These are phyloP conservation scores for Phytopythium chamaehyphon DNA, from an alignment of 352 stramenopile species.

Conservation along the genomic window DNA sequence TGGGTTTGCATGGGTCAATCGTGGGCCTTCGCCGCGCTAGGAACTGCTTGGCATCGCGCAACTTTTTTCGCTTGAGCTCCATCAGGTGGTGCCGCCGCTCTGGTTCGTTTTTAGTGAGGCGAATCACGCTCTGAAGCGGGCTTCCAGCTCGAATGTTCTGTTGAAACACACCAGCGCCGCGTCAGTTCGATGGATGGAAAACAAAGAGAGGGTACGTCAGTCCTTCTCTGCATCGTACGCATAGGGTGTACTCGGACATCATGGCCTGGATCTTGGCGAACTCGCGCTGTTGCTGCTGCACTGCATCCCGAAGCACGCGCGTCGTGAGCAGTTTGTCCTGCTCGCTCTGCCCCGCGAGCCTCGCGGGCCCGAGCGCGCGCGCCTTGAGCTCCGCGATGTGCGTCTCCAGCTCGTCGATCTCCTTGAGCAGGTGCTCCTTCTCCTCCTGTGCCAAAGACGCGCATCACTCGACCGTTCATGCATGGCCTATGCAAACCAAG, in stretches of 20 bases:
- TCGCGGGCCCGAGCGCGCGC: constrained; percentile 16
- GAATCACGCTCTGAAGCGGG: constrained; percentile 26
- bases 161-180: constrained; percentile 1
- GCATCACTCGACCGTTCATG: too few species aligned
- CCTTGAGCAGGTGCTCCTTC: constrained; percentile 21
- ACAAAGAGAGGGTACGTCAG: too few species aligned
- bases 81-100: constrained; percentile 14
- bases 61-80: constrained; percentile 21
- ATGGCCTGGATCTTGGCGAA: constrained; percentile 35
- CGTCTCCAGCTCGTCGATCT: constrained; percentile 15
- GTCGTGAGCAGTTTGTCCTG: constrained; percentile 21
- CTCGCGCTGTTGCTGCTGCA: constrained; percentile 28
- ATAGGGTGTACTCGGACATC: constrained; percentile 37
- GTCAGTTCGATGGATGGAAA: too few species aligned
- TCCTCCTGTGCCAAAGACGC: constrained; percentile 13
- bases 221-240: constrained; percentile 10
- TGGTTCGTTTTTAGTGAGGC: constrained; percentile 12
- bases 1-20: constrained; percentile 28
- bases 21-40: constrained; percentile 20
- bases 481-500: too few species aligned
- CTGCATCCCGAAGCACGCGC: constrained; percentile 28
- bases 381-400: constrained; percentile 22
- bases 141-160: constrained; percentile 30
- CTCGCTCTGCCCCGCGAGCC: constrained; percentile 16
- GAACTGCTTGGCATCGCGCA: constrained; percentile 24